These are phyloP conservation scores for Dactylellina leptospora DNA, from an alignment of 2,329 filamentous ascomycete species.

Conservation along the genomic window DNA sequence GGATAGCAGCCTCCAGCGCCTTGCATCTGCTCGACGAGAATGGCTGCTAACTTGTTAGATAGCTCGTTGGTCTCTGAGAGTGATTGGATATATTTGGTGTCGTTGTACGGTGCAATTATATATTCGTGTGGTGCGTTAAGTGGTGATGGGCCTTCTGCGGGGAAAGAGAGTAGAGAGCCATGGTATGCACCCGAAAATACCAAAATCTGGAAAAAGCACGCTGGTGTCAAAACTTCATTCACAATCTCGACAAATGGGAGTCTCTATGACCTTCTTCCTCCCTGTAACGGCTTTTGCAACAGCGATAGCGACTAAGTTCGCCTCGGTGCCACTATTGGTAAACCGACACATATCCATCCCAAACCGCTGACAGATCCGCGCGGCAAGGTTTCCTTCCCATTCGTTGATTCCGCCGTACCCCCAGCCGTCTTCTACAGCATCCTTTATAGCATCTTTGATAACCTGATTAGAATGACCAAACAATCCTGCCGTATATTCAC, in stretches of 20 bases:
- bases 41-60: constrained; percentile 68
- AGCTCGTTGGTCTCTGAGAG: background rate
- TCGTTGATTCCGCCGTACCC: constrained; percentile 67
- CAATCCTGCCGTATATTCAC: constrained; percentile 73
- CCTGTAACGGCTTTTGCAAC: constrained; percentile 65
- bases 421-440: constrained; percentile 62
- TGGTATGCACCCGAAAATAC: constrained; percentile 67
- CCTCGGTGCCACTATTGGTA: constrained; percentile 73
- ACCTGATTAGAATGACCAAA: constrained; percentile 71
- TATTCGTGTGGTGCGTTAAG: constrained; percentile 68
- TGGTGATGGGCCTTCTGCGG: constrained; percentile 58
- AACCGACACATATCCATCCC: constrained; percentile 68
- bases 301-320: constrained; percentile 69
- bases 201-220: constrained; percentile 60
- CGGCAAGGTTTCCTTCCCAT: constrained; percentile 66
- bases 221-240: constrained; percentile 56
- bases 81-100: constrained; percentile 64
- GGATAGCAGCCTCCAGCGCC: constrained; percentile 70
- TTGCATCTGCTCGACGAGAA: constrained; percentile 75
- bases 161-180: constrained; percentile 66
- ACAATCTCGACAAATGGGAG: background rate
- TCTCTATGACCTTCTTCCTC: constrained; percentile 36
- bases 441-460: constrained; percentile 62
- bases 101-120: no score
- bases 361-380: constrained; percentile 67